These are phyloP conservation scores for Stagonosporopsis chrysanthemi DNA, from an alignment of 2,329 filamentous ascomycete species.

Conservation along the genomic window DNA sequence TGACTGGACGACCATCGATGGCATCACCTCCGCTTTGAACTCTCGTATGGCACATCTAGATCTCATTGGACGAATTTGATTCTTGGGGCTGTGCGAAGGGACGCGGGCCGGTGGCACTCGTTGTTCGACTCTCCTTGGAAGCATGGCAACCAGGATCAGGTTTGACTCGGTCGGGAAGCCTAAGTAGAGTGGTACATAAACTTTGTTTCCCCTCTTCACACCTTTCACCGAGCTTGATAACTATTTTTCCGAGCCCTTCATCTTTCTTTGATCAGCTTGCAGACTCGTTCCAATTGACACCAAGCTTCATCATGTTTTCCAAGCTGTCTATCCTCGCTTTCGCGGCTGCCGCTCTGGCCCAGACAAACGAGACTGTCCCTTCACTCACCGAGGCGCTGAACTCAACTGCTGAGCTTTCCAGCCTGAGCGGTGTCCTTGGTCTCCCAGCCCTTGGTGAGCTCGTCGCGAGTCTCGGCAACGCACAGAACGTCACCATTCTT, in stretches of 20 bases:
- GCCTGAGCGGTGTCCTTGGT: constrained; percentile 47
- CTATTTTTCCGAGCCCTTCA: background rate
- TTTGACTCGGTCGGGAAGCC: constrained; percentile 5
- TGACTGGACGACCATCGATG: constrained; percentile 27
- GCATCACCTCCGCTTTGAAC: constrained; percentile 23
- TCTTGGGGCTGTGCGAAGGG: constrained; percentile 18
- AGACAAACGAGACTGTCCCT: constrained; percentile 25
- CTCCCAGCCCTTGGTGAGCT: constrained; percentile 45
- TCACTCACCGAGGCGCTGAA: constrained; percentile 29
- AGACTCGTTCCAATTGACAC: background rate
- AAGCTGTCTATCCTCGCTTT: constrained; percentile 50
- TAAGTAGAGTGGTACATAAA: constrained; percentile 28
- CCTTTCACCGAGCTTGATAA: background rate
- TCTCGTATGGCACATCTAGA: constrained; percentile 23
- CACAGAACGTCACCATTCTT: constrained; percentile 64
- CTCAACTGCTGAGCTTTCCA: constrained; percentile 36
- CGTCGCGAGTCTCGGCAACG: constrained; percentile 46
- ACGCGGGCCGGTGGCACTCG: constrained; percentile 17
- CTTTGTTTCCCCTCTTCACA: constrained; percentile 19
- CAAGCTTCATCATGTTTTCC: constrained; percentile 47
- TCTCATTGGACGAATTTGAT: constrained; percentile 26
- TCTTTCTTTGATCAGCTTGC: background rate
- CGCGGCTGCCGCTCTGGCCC: constrained; percentile 43
- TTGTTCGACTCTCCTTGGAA: constrained; percentile 22
- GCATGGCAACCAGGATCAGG: constrained; percentile 20